phyloP scores from a whole-genome alignment of 2,329 filamentous ascomycete species.

The Sporothrix protearum region DNA sequence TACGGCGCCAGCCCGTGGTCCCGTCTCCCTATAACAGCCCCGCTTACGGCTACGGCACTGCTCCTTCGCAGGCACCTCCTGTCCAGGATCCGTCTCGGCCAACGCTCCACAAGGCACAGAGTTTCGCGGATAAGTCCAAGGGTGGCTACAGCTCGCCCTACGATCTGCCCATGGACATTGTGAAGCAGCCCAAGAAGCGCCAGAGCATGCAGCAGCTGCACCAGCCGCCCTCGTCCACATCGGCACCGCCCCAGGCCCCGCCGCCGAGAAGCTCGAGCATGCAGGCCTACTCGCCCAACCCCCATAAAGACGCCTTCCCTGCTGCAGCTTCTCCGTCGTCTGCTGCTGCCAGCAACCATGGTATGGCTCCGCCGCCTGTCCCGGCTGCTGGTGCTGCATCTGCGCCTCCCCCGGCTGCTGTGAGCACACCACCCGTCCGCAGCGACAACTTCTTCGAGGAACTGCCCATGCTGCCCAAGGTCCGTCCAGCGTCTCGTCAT shows the following conservation, averaged over 20 bases:
- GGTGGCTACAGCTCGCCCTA: constrained; percentile 92
- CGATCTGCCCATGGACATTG: constrained; percentile 86
- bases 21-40: constrained; percentile 18
- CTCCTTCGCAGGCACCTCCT: constrained; percentile 26
- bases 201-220: constrained; percentile 55
- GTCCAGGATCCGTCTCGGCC: constrained; percentile 30
- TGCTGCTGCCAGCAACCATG: constrained; percentile 26
- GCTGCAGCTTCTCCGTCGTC: constrained; percentile 31
- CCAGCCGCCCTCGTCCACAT: constrained; percentile 42
- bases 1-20: not conserved
- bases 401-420: not conserved
- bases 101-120: constrained; percentile 56
- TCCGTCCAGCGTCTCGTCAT: constrained; percentile 58
- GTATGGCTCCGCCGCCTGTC: constrained; percentile 28
- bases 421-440: constrained; percentile 29
- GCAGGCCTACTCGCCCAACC: constrained; percentile 33
- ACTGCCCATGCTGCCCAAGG: constrained; percentile 59
- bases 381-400: constrained; percentile 18
- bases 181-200: constrained; percentile 63
- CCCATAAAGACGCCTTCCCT: constrained; percentile 21
- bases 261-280: constrained; percentile 64
- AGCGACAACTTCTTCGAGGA: constrained; percentile 71
- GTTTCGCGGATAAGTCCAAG: constrained; percentile 86
- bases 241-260: constrained; percentile 42
- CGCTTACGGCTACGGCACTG: constrained; percentile 23